Evolutionary conservation across 139 green algal species (phyloP).

Genomic region (Gonium pectorale): DNA sequence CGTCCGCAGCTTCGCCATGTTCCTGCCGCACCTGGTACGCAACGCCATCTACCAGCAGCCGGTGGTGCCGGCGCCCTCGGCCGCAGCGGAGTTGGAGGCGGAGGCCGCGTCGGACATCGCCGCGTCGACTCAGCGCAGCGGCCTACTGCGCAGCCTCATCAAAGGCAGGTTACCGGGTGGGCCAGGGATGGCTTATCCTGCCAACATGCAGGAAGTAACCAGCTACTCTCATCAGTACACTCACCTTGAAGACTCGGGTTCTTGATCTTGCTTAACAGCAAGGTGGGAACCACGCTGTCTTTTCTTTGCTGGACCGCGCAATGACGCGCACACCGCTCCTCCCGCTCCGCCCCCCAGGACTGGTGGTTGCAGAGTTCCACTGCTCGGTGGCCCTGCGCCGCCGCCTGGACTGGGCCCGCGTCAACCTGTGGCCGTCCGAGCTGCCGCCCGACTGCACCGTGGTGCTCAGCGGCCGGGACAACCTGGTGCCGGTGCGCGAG

Average conservation of each 20-base stretch:
- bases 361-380: constrained; percentile 52
- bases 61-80: background rate
- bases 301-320: too few species aligned
- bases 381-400: constrained; percentile 45
- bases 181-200: too few species aligned
- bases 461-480: constrained; percentile 45
- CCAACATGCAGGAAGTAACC: too few species aligned
- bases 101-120: too few species aligned
- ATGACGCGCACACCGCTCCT: too few species aligned
- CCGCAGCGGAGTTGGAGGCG: background rate
- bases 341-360: constrained; percentile 16
- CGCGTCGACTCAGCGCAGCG: too few species aligned
- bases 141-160: too few species aligned
- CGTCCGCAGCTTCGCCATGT: constrained; percentile 51
- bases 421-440: constrained; percentile 60
- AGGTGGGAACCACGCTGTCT: too few species aligned
- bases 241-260: too few species aligned
- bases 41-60: constrained; percentile 40
- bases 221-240: too few species aligned
- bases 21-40: constrained; percentile 47
- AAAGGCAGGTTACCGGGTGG: too few species aligned
- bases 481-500: constrained; percentile 52
- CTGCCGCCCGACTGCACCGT: constrained; percentile 36
- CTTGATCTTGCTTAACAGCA: too few species aligned
- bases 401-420: constrained; percentile 39